Evolutionary conservation across 495 filamentous ascomycete genomes (phyloP), one percentile per base, ranked within the genome.

Genomic region (Barbatosphaeria neglecta): DNA sequence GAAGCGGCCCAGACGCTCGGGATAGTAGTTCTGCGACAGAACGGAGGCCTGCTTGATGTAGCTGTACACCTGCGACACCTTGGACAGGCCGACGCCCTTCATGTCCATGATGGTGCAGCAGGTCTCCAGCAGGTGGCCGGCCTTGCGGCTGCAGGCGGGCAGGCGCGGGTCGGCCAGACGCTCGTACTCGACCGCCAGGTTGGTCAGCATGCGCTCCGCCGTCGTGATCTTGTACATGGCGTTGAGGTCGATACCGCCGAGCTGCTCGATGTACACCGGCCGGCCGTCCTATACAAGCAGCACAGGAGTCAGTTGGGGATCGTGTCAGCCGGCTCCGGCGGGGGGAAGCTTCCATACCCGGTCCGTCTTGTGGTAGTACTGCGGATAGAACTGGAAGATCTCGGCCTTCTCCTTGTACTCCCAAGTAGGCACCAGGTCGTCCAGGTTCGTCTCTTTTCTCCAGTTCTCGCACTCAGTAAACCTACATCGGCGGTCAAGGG

Each of bases 331-430:
- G 18, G 40, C 22, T 38, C n/a, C 16, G 37, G 25, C 4, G 47
- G 4, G 4, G 10, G 22, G 23, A 17, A n/a, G 33, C 7, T 1
- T 16, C 10, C 5, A 27, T 67, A 92, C 90, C 75, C 93, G 95
- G 69, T 98, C 92, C 6, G 87, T 98, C 72, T 94, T 95, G 77
- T 98, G 92, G 65, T 98, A 98, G 73, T 92, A 98, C 72, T 98
- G 92, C 3, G 90, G 88, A 64, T 98, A 98, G 73, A 84, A 96
- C 62, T 90, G 68, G 70, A 89, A 92, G 39, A 98, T 77, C 58
- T 88, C 57, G 41, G 75, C 66, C 75, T 95, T 95, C 76, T 96
- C 93, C 22, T 68, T 73, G 65, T 95, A 95, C 33, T 90, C 80
- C 72, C 94, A 98, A 44, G 69, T 83, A 39, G 73, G 73, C 45